A percentile compares a stretch with the other conserved stretches of the same genome.
phyloP scores from a whole-genome alignment of 768 basidiomycete genomes.

The Saitozyma podzolica region DNA sequence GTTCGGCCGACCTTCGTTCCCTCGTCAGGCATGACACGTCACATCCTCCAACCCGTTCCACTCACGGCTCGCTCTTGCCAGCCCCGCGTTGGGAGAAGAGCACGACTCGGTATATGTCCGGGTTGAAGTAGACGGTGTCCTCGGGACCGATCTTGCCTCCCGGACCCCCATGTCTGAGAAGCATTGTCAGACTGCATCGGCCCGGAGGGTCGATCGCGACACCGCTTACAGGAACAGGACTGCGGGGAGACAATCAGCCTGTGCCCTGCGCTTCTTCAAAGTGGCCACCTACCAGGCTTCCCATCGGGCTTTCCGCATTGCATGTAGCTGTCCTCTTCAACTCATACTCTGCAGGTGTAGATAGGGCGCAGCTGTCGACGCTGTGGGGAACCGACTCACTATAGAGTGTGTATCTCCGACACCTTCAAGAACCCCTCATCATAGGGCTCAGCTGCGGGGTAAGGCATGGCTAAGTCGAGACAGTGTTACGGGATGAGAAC shows the following conservation, averaged over 20 bases:
- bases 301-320: constrained; percentile 75
- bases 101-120: constrained; percentile 74
- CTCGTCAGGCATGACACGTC: constrained; percentile 10
- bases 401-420: constrained; percentile 70
- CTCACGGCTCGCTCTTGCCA: constrained; percentile 81
- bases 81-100: constrained; percentile 87
- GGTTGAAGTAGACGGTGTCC: constrained; percentile 80
- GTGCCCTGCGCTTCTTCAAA: neutral
- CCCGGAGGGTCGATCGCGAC: neutral
- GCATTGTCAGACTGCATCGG: neutral
- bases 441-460: constrained; percentile 68
- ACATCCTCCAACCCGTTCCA: constrained; percentile 12
- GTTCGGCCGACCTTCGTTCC: constrained; percentile 63
- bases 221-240: constrained; percentile 28
- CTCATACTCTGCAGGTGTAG: neutral
- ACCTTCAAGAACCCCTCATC: constrained; percentile 68
- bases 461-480: constrained; percentile 41
- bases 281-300: constrained; percentile 61
- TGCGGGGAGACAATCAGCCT: neutral
- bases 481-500: too few relatives aligned
- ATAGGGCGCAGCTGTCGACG: neutral
- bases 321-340: constrained; percentile 64
- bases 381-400: constrained; percentile 57
- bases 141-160: constrained; percentile 70
- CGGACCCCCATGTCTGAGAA: constrained; percentile 22